phyloP scores from a whole-genome alignment of 257 asterid species.

The Datura wrightii region DNA sequence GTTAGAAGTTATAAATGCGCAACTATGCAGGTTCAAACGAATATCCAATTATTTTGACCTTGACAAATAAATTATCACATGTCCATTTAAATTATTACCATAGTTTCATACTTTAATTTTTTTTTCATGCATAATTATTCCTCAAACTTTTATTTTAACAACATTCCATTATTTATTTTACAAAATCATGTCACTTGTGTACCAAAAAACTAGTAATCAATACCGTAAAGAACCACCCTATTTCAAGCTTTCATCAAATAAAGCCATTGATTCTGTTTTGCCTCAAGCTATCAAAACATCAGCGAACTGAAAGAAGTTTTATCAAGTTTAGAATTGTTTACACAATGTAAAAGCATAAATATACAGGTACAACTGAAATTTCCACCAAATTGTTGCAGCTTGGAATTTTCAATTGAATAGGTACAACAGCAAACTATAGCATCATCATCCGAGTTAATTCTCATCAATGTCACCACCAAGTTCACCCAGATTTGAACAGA shows the following conservation, averaged over 20 bases:
- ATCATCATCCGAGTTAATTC: constrained; percentile 29
- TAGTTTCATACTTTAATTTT: too few species aligned
- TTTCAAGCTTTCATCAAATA: neutral
- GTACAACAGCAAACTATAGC: constrained; percentile 48
- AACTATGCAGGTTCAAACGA: too few species aligned
- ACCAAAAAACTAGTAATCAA: too few species aligned
- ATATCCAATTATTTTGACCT: too few species aligned
- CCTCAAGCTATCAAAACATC: neutral
- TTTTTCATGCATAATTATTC: too few species aligned
- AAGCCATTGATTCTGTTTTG: constrained; percentile 13
- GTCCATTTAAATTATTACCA: too few species aligned
- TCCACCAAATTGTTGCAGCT: constrained; percentile 41
- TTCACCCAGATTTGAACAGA: constrained; percentile 94
- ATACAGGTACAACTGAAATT: constrained; percentile 51
- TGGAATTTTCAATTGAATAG: constrained; percentile 51
- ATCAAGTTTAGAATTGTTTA: constrained; percentile 25
- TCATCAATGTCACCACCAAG: constrained; percentile 39
- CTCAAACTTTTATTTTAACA: too few species aligned
- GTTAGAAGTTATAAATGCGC: too few species aligned
- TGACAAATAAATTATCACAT: too few species aligned
- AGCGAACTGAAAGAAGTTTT: neutral
- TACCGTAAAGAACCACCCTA: too few species aligned
- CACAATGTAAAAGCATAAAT: constrained; percentile 45
- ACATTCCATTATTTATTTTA: too few species aligned
- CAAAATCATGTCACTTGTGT: too few species aligned